Evolutionary conservation across 2,329 filamentous ascomycete species (phyloP), one percentile per base, ranked within the genome.

Genomic region (Bipolaris victoriae): DNA sequence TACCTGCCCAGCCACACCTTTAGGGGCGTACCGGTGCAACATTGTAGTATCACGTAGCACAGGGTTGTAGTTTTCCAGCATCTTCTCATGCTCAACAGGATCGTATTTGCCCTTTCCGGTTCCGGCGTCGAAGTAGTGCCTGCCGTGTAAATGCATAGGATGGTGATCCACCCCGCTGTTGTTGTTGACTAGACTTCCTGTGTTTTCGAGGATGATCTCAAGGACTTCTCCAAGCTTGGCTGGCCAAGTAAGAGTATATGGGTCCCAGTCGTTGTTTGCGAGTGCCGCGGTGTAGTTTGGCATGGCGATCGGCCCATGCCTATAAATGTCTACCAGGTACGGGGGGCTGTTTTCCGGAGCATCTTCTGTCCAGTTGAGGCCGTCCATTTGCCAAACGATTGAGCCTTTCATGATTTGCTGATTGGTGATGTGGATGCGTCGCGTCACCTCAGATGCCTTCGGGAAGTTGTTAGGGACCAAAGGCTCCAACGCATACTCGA

Each of bases 191-290:
- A 52, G 3, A 37, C 57, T 62, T 0, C 64, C 65, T 0, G 62
- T 68, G 63, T 79, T 82, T 41, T 79, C 73, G 63, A 81, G 76
- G 5, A 86, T 79, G 18, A 84, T 82, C 53, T 85, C 83, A 3
- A 86, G 69, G 0, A 85, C 81, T 65, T 88, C 85, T 24, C 84
- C 85, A 1, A 86, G 66, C 41, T 78, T 76, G 0, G 82, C 84
- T 0, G 85, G 83, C 66, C 81, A 88, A 0, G 81, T 78, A 10
- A 75, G 71, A 0, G 78, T 82, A 0, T 57, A 63, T 0, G 84
- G 84, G 58, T 88, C 85, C 76, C 82, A 86, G 15, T 84, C 84
- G 15, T 74, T 60, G 63, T 86, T 83, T 11, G 68, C 67, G 0
- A 84, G 20, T 0, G 85, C 84, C 0, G 75, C 78, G 0, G 79